Evolutionary conservation across 2,329 filamentous ascomycete genomes (phyloP), one percentile per base, ranked within the genome.

Genomic region (Pseudogymnoascus sp.): DNA sequence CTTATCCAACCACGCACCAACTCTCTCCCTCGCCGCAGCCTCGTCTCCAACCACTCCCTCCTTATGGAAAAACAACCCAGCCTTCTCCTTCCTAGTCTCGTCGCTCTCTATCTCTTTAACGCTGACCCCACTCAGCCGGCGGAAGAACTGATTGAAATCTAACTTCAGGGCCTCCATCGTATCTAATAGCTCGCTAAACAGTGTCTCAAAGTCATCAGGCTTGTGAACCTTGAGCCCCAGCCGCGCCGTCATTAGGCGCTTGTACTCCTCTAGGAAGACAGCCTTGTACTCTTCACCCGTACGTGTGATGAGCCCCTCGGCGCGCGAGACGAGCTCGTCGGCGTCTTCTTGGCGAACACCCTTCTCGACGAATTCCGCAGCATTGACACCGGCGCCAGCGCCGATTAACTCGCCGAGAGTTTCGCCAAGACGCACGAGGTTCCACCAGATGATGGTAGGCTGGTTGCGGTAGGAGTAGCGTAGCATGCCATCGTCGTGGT

Each of bases 371-470:
- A 96, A 97, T 1, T 78, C 78, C 1, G 84, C 75, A 10, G 88
- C 83, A 70, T 99, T 93, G 33, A 93, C 87, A 38, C 80, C 78
- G 1, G 81, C 76, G 0, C 90, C 93, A 0, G 89, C 85, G 16
- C 93, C 95, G 63, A 99, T 85, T 1, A 96, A 80, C 75, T 98
- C 95, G 19, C 91, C 95, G 0, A 99, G 74, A 0, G 89, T 85
- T 77, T 99, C 95, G 63, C 92, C 95, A 0, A 99, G 83, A 1
- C 95, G 87, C 1, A 97, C 91, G 0, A 98, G 81, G 71, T 98
- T 98, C 95, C 95, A 99, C 95, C 95, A 99, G 72, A 99, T 95
- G 63, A 99, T 90, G 46, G 88, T 93, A 0, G 95, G 93, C 73
- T 99, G 95, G 73, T 96, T 96, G 68, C 88, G 88, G 79, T 98